Evolutionary conservation across 2,329 filamentous ascomycete species (phyloP).

Genomic region (Bipolaris oryzae): DNA sequence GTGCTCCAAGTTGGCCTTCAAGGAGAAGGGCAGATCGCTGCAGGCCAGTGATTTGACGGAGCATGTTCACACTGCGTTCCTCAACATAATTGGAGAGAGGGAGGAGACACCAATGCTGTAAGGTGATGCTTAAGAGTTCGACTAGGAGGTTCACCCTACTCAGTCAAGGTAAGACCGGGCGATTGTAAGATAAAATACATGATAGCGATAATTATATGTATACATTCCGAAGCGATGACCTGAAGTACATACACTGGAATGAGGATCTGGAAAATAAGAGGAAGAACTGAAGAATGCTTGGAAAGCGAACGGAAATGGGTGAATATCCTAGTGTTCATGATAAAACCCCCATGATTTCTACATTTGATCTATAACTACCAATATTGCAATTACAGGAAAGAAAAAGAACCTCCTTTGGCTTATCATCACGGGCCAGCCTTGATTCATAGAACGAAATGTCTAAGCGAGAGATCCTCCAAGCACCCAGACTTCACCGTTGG

Average conservation of each 20-base stretch:
- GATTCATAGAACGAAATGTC: neutral
- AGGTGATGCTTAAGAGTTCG: neutral
- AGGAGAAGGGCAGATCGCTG: conserved; percentile 81
- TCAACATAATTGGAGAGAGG: conserved; percentile 75
- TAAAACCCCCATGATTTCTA: neutral
- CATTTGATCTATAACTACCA: neutral
- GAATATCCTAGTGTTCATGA: neutral
- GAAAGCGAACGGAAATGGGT: too few relatives aligned
- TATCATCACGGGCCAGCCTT: neutral
- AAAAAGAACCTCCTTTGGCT: neutral
- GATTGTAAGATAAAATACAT: neutral
- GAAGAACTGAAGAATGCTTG: neutral
- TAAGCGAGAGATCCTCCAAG: conserved; percentile 63
- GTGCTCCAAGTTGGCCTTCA: conserved; percentile 85
- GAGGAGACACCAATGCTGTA: conserved; percentile 38
- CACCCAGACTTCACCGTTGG: conserved; percentile 90
- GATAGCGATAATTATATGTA: neutral
- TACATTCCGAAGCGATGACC: neutral
- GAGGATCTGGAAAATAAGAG: too few relatives aligned
- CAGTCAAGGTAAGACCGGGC: neutral
- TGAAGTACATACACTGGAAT: neutral
- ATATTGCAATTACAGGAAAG: neutral
- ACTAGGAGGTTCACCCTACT: neutral
- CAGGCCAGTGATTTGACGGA: conserved; percentile 94
- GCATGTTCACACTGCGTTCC: conserved; percentile 82